Percentiles rank a stretch among this genome's conserved stretches.
These are phyloP conservation scores for Cornus suecica DNA, from an alignment of 148 eudicot genomes.

Conservation along the genomic window DNA sequence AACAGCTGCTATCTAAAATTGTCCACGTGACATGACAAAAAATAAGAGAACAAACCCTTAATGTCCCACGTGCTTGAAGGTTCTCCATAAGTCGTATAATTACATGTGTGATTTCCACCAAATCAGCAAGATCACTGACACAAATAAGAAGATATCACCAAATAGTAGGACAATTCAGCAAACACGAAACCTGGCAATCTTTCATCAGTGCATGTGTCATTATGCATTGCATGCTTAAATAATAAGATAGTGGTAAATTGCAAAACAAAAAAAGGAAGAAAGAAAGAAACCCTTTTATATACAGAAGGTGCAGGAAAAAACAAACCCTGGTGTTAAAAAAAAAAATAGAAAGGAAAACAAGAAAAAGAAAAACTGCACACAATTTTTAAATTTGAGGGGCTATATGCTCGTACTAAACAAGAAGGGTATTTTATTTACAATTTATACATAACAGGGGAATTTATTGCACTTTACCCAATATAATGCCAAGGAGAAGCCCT, in stretches of 20 bases:
- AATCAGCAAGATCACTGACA: slow-evolving; percentile 85
- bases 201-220: not conserved
- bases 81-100: slow-evolving; percentile 83
- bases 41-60: slow-evolving; percentile 57
- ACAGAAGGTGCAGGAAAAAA: too few relatives aligned
- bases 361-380: too few relatives aligned
- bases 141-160: slow-evolving; percentile 20
- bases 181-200: not conserved
- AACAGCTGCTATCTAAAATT: not conserved
- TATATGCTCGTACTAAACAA: too few relatives aligned
- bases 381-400: too few relatives aligned
- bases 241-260: too few relatives aligned
- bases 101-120: slow-evolving; percentile 78
- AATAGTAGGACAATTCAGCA: slow-evolving; percentile 14
- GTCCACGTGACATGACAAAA: not conserved
- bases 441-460: too few relatives aligned
- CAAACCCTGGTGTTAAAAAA: too few relatives aligned
- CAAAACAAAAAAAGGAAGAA: too few relatives aligned
- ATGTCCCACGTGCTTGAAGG: slow-evolving; percentile 81
- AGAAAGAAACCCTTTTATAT: too few relatives aligned
- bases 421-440: too few relatives aligned
- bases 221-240: not conserved
- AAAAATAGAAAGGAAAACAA: too few relatives aligned
- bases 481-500: not conserved
- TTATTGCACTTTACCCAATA: too few relatives aligned